Conservation (phyloP, 768 basidiomycete genomes). For the Pleurotus cornucopiae region DNA sequence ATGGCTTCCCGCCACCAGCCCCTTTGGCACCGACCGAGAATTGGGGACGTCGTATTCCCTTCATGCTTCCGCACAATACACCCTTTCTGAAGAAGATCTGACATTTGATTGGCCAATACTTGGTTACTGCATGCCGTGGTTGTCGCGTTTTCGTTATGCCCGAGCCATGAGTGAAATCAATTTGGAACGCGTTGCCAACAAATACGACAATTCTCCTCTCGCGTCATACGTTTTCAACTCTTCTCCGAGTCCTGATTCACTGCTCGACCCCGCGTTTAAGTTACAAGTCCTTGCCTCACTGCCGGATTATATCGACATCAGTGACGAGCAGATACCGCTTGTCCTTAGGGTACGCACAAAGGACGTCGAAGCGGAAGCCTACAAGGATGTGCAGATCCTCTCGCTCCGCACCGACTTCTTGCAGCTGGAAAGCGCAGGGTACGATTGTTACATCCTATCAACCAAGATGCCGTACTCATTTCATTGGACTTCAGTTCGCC, state of each 20-base stretch:
- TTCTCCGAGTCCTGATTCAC: constrained; percentile 14
- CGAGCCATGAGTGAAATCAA: constrained; percentile 38
- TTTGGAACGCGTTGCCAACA: constrained; percentile 50
- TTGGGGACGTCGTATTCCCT: constrained; percentile 64
- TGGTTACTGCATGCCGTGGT: constrained; percentile 53
- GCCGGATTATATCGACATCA: constrained; percentile 48
- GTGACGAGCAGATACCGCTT: constrained; percentile 47
- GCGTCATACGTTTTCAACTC: constrained; percentile 39
- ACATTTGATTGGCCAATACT: constrained; percentile 41
- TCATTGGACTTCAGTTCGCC: constrained; percentile 21
- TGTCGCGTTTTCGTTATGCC: constrained; percentile 36
- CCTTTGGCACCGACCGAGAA: constrained; percentile 40
- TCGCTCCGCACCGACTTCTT: constrained; percentile 53
- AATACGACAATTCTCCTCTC: constrained; percentile 15
- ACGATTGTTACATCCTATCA: constrained; percentile 14
- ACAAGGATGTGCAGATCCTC: constrained; percentile 52
- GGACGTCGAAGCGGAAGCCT: constrained; percentile 41
- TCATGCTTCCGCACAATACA: constrained; percentile 61
- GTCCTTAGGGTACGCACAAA: constrained; percentile 57
- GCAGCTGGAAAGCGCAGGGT: constrained; percentile 71
- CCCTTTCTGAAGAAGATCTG: constrained; percentile 37
- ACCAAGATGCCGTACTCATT: not conserved
- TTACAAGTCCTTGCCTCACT: constrained; percentile 63
- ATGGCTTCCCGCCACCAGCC: constrained; percentile 72
- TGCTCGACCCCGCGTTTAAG: constrained; percentile 41